Percentiles rank a stretch among this genome's conserved stretches.
Conservation (phyloP, 805 yeast genomes). For the Saccharomycopsis oosterbeekiorum region DNA sequence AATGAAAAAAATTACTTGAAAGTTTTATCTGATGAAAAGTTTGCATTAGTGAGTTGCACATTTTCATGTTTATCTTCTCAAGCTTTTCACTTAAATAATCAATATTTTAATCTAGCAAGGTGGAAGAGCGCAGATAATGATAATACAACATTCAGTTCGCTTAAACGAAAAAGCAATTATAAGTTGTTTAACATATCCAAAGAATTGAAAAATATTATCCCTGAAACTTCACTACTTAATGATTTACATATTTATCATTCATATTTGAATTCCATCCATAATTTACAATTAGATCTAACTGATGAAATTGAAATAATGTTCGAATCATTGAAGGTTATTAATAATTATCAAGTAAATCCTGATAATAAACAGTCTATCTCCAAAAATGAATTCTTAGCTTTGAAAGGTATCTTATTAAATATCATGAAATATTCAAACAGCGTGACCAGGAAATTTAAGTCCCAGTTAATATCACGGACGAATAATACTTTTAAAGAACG, state of each 20-base stretch:
- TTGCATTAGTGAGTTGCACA: neutral
- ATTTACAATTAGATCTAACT: constrained; percentile 1
- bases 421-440: neutral
- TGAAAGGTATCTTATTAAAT: constrained; percentile 2
- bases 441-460: neutral
- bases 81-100: neutral
- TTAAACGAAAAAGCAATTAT: neutral
- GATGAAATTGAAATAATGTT: neutral
- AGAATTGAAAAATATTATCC: neutral
- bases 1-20: neutral
- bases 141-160: neutral
- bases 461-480: neutral
- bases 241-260: neutral
- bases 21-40: neutral
- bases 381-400: neutral
- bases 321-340: neutral
- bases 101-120: constrained; percentile 1
- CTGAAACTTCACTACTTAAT: neutral
- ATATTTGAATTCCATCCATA: constrained; percentile 9
- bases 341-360: neutral
- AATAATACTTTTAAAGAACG: neutral
- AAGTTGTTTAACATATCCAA: neutral
- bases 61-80: neutral
- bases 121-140: neutral
- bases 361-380: neutral